These are phyloP conservation scores for Tolypocladium amazonense DNA, from an alignment of 2,329 filamentous ascomycete species.

Conservation along the genomic window DNA sequence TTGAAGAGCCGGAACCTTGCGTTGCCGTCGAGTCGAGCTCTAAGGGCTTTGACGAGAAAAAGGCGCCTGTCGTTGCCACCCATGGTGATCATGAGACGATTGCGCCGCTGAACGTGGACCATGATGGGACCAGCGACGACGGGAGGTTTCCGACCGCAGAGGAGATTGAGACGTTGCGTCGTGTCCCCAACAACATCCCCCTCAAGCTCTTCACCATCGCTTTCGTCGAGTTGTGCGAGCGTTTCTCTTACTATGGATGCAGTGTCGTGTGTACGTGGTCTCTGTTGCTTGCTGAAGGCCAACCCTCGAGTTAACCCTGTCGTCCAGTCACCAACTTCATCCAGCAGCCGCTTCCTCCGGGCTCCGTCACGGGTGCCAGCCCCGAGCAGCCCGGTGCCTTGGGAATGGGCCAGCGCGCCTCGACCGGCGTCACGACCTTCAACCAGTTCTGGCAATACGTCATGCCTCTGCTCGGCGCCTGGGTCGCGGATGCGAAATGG, in stretches of 20 bases:
- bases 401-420: slow-evolving; percentile 47
- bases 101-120: background rate
- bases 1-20: background rate
- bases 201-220: slow-evolving; percentile 59
- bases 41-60: background rate
- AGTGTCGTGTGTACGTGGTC: slow-evolving; percentile 41
- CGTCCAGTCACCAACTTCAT: slow-evolving; percentile 46
- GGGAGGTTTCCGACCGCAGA: slow-evolving; percentile 45
- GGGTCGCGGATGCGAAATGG: slow-evolving; percentile 57
- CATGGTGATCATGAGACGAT: background rate
- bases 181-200: slow-evolving; percentile 54
- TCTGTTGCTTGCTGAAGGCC: background rate
- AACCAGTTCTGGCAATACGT: slow-evolving; percentile 54
- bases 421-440: slow-evolving; percentile 36
- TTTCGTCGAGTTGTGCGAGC: slow-evolving; percentile 64
- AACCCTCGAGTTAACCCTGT: background rate
- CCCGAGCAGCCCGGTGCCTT: slow-evolving; percentile 38
- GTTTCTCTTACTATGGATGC: slow-evolving; percentile 69
- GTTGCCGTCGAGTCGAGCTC: background rate
- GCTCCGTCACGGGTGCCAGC: slow-evolving; percentile 41
- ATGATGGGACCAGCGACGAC: background rate
- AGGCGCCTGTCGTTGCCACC: background rate
- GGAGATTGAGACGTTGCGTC: slow-evolving; percentile 49
- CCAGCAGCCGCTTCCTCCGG: slow-evolving; percentile 40
- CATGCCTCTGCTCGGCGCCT: slow-evolving; percentile 45